Conservation (phyloP, 257 asterid species). For the Jaltomata sinuosa region DNA sequence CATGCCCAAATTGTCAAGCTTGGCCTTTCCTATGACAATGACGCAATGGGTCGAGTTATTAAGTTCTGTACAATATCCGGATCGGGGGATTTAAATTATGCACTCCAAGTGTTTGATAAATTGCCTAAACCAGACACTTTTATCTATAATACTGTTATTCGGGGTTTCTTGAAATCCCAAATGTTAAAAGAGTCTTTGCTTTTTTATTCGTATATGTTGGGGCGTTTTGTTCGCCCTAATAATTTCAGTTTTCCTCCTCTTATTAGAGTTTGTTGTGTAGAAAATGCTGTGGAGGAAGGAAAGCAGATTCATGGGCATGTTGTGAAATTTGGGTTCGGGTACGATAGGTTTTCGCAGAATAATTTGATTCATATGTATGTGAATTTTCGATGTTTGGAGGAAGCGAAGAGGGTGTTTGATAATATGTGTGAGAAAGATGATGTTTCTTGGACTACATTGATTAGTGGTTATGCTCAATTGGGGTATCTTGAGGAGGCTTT, state of each 20-base stretch:
- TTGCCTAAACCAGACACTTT: conserved; percentile 8
- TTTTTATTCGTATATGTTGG: conserved; percentile 43
- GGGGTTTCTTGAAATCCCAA: background rate
- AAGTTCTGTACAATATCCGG: background rate
- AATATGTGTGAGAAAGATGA: conserved; percentile 35
- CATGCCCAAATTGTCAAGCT: conserved; percentile 4
- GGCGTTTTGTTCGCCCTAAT: conserved; percentile 34
- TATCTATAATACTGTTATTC: conserved; percentile 1
- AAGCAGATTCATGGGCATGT: conserved; percentile 66
- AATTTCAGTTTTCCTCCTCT: conserved; percentile 59
- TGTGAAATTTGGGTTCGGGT: conserved; percentile 43
- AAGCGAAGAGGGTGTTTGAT: conserved; percentile 56
- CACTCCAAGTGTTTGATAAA: conserved; percentile 1
- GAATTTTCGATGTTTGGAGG: conserved; percentile 39
- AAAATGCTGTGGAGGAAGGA: conserved; percentile 30
- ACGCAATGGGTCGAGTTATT: conserved; percentile 12
- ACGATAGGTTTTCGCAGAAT: conserved; percentile 60
- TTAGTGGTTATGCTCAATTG: conserved; percentile 50
- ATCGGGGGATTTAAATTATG: background rate
- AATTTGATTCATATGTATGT: conserved; percentile 78
- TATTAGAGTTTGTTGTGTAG: conserved; percentile 51
- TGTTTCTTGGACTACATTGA: conserved; percentile 88
- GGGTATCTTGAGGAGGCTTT: conserved; percentile 52
- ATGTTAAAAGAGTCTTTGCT: conserved; percentile 19
- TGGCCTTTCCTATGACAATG: conserved; percentile 4